phyloP scores from a whole-genome alignment of 805 yeast species.

The Lipomyces orientalis region DNA sequence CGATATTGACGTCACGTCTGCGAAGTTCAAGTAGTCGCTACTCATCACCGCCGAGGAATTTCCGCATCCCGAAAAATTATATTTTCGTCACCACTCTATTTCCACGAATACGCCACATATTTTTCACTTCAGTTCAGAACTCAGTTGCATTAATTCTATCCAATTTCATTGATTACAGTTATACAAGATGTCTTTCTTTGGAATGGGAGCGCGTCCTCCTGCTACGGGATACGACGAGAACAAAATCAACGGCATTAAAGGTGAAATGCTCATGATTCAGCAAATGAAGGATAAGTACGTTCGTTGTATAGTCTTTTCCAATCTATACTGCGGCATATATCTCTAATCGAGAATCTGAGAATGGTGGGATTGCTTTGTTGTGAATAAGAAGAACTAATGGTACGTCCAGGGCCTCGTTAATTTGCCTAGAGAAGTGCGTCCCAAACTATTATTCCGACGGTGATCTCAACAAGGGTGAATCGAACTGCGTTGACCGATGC shows the following conservation, averaged over 20 bases:
- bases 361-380: neutral
- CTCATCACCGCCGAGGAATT: neutral
- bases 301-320: neutral
- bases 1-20: neutral
- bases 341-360: neutral
- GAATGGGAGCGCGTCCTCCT: slow-evolving; percentile 36
- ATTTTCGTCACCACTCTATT: neutral
- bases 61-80: neutral
- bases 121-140: neutral
- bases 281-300: slow-evolving; percentile 33
- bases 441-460: slow-evolving; percentile 84
- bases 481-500: slow-evolving; percentile 83
- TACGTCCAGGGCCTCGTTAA: slow-evolving; percentile 14
- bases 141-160: neutral
- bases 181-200: slow-evolving; percentile 38
- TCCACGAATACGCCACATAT: neutral
- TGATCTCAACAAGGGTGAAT: slow-evolving; percentile 85
- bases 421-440: slow-evolving; percentile 65
- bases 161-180: neutral
- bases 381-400: neutral
- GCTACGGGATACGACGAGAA: slow-evolving; percentile 33
- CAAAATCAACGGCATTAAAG: slow-evolving; percentile 30
- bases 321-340: neutral
- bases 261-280: slow-evolving; percentile 36
- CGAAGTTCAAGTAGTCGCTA: neutral